These are phyloP conservation scores for Waitea zeae DNA, from an alignment of 1,284 basidiomycete species.

Conservation along the genomic window DNA sequence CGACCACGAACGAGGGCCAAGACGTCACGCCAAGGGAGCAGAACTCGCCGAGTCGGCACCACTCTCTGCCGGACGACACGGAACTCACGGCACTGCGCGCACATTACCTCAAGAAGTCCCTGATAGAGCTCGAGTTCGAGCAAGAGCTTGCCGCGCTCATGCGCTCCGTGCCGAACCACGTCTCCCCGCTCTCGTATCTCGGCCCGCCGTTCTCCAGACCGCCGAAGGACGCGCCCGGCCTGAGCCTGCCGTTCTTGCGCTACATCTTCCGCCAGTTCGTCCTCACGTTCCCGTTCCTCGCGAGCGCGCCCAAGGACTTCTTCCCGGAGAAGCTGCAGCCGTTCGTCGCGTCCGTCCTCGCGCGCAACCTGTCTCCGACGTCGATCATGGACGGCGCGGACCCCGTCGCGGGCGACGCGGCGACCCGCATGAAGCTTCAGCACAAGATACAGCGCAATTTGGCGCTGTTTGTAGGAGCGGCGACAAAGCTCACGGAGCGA, in stretches of 20 bases:
- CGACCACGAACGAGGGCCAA: too few relatives aligned
- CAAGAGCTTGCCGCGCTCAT: slow-evolving; percentile 62
- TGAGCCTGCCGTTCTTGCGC: slow-evolving; percentile 75
- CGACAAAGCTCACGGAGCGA: slow-evolving; percentile 62
- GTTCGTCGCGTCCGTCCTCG: slow-evolving; percentile 68
- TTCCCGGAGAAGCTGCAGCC: slow-evolving; percentile 89
- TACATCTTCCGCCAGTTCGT: slow-evolving; percentile 86
- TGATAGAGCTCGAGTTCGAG: slow-evolving; percentile 73
- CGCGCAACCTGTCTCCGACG: slow-evolving; percentile 57
- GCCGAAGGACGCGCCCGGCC: slow-evolving; percentile 34
- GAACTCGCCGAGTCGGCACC: too few relatives aligned
- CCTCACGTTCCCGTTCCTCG: slow-evolving; percentile 86
- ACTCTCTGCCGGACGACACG: too few relatives aligned
- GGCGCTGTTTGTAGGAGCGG: slow-evolving; percentile 63
- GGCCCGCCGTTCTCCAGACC: slow-evolving; percentile 73
- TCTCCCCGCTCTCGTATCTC: slow-evolving; percentile 71
- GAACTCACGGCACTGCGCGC: slow-evolving; percentile 73
- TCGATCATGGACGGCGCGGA: slow-evolving; percentile 45
- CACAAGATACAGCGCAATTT: slow-evolving; percentile 73
- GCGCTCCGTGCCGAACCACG: slow-evolving; percentile 30
- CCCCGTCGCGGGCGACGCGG: slow-evolving; percentile 31
- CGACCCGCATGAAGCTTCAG: slow-evolving; percentile 40
- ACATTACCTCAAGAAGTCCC: slow-evolving; percentile 92
- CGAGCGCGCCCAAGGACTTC: slow-evolving; percentile 72
- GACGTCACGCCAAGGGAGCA: too few relatives aligned